Evolutionary conservation across 305 asterid genomes (phyloP), one percentile per base, ranked within the genome.

Genomic region (Fraxinus paxiana): DNA sequence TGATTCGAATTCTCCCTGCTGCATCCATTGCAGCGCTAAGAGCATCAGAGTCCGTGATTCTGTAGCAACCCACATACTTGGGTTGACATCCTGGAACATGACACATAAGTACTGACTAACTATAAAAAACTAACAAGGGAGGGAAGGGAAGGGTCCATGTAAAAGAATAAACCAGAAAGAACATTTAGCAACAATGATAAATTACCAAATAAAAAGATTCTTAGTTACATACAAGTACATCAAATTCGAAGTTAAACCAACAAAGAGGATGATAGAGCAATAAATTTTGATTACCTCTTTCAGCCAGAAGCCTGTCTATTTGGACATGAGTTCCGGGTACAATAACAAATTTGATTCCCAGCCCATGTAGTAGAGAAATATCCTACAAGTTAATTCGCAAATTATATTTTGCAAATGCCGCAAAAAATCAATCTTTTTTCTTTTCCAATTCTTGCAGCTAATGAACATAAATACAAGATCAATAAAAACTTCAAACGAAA

Each of bases 321-420:
- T 92, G 98, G 37, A 92, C 98, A 80, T 92, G 99, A 5, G 98
- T 92, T 72, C 99, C 99, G 0, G 98, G 98, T 75, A 96, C 98
- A 63, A 96, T 93, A 88, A 96, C 98, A 87, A 96, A 92, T 80
- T 92, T 96, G 87, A 96, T 90, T 79, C 99, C 99, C 73, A 94
- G 87, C 20, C 97, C 98, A 87, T 92, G 99, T 82, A 96, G 95
- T 4, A 94, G 90, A 76, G 99, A 92, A 69, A 96, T 93, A 83
- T 96, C 99, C 98, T 95, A 84, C 80, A 84, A 43, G 51, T 67
- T 24, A 79, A 74, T 79, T 13, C 37, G 33, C 30, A 79, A 22
- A 79, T 79, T 1, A 18, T 65, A 13, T 35, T 65, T 18, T 33
- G 28, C 65, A 41, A 79, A 56, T 22, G 22, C 75, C 61, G 12